These are phyloP conservation scores for Sordariomycetes sp. DNA, from an alignment of 2,329 filamentous ascomycete genomes.

Conservation along the genomic window DNA sequence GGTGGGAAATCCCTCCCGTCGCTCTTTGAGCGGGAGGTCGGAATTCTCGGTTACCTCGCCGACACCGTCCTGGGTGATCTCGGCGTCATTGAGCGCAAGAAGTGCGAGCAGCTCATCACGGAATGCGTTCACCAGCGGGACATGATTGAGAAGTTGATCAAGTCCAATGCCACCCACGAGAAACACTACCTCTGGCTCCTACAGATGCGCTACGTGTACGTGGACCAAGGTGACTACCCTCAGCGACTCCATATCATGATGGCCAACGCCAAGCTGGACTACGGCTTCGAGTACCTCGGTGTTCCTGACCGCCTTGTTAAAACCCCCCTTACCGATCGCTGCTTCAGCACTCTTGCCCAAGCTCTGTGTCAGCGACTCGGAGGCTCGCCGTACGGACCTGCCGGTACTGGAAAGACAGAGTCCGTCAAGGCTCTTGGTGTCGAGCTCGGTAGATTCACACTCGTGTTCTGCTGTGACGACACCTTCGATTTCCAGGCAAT, in stretches of 20 bases:
- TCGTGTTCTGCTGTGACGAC: conserved; percentile 99
- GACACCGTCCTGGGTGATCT: conserved; percentile 84
- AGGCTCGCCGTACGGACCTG: conserved; percentile 93
- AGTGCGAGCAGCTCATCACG: conserved; percentile 97
- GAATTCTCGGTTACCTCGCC: conserved; percentile 76
- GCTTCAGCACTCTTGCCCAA: conserved; percentile 95
- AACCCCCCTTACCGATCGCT: conserved; percentile 93
- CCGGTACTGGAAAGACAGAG: conserved; percentile 97
- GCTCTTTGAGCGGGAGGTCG: conserved; percentile 73
- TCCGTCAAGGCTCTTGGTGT: conserved; percentile 97
- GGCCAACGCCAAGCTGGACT: conserved; percentile 90
- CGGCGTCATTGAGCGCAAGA: conserved; percentile 78
- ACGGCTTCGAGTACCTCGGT: conserved; percentile 96
- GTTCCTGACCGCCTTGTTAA: conserved; percentile 93
- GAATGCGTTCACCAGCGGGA: conserved; percentile 98
- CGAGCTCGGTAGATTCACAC: conserved; percentile 90
- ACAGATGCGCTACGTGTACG: conserved; percentile 94
- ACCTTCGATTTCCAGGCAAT: conserved; percentile 99
- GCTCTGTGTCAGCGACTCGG: conserved; percentile 89
- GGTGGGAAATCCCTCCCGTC: conserved; percentile 59
- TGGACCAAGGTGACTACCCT: conserved; percentile 66
- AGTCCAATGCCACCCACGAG: conserved; percentile 60
- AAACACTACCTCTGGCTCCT: conserved; percentile 88
- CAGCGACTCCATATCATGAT: conserved; percentile 85
- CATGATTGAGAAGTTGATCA: conserved; percentile 75